Percentiles rank a stretch among this genome's conserved stretches.
Conservation (phyloP, 2,329 filamentous ascomycete genomes). For the Colletotrichum limetticola region DNA sequence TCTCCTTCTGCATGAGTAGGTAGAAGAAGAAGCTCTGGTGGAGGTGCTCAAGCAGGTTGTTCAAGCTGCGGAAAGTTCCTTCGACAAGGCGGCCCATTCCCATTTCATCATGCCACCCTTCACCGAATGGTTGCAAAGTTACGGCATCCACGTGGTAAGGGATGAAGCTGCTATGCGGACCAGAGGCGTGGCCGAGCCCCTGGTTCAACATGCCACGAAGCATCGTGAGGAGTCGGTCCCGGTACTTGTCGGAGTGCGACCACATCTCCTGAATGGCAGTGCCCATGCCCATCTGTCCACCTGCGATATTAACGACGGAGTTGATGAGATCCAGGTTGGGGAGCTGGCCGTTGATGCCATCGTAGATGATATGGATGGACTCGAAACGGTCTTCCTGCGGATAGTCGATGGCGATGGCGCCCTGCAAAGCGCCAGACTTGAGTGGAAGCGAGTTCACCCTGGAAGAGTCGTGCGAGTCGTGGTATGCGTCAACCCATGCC, state of each 20-base stretch:
- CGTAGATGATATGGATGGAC: constrained; percentile 90
- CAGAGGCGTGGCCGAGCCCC: constrained; percentile 87
- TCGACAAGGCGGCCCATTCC: constrained; percentile 90
- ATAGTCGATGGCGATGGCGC: constrained; percentile 93
- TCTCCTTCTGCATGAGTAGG: constrained; percentile 87
- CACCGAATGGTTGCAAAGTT: constrained; percentile 87
- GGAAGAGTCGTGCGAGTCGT: constrained; percentile 82
- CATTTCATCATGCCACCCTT: constrained; percentile 99
- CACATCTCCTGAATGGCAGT: constrained; percentile 89
- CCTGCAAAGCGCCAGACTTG: constrained; percentile 94
- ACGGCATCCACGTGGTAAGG: constrained; percentile 98
- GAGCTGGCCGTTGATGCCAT: constrained; percentile 94
- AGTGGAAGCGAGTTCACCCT: constrained; percentile 81
- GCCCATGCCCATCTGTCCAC: constrained; percentile 90
- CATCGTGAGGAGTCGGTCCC: constrained; percentile 86
- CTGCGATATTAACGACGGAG: constrained; percentile 87
- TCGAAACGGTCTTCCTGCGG: constrained; percentile 87
- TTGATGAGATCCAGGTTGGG: constrained; percentile 97
- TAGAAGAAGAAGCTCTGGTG: constrained; percentile 99
- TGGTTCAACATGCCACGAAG: constrained; percentile 93
- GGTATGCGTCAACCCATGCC: constrained; percentile 98
- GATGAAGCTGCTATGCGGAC: constrained; percentile 95
- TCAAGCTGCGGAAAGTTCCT: constrained; percentile 90
- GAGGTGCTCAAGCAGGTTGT: constrained; percentile 95
- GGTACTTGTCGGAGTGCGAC: constrained; percentile 79